Evolutionary conservation across 1,284 basidiomycete species (phyloP).

Genomic region (Inonotus obliquus): DNA sequence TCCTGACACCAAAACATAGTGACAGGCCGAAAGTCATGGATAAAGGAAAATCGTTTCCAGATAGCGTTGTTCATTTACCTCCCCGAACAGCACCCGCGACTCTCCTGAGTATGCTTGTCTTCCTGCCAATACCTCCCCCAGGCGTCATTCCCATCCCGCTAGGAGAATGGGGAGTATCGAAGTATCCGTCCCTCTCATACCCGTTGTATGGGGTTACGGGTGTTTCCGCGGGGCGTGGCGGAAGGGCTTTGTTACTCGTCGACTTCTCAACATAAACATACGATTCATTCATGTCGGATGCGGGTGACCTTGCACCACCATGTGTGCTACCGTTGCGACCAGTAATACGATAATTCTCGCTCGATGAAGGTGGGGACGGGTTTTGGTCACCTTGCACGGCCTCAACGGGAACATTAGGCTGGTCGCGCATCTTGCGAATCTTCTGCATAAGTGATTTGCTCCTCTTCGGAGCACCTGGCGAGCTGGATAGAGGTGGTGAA

Average conservation of each 20-base stretch:
- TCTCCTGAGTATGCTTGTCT: constrained; percentile 74
- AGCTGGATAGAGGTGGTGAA: constrained; percentile 34
- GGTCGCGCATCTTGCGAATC: constrained; percentile 78
- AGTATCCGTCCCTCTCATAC: constrained; percentile 39
- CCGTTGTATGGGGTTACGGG: constrained; percentile 28
- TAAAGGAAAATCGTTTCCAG: background rate
- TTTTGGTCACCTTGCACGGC: constrained; percentile 38
- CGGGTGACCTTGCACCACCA: constrained; percentile 30
- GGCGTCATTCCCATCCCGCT: constrained; percentile 28
- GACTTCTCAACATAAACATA: constrained; percentile 58
- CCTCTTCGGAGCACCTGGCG: constrained; percentile 46
- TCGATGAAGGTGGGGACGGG: constrained; percentile 44
- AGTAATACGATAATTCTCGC: constrained; percentile 46
- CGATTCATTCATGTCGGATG: constrained; percentile 44
- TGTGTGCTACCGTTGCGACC: constrained; percentile 21
- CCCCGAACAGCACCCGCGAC: constrained; percentile 67
- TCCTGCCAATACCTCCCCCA: constrained; percentile 54
- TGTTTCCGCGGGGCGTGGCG: constrained; percentile 41
- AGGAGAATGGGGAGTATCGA: constrained; percentile 36
- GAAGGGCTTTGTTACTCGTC: constrained; percentile 57
- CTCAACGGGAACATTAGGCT: constrained; percentile 72
- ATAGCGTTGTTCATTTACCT: constrained; percentile 30
- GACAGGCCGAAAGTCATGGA: constrained; percentile 5
- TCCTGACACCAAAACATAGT: background rate
- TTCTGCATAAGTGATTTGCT: constrained; percentile 79